These are phyloP conservation scores for Xylaria flabelliformis DNA, from an alignment of 495 filamentous ascomycete species.

Conservation along the genomic window DNA sequence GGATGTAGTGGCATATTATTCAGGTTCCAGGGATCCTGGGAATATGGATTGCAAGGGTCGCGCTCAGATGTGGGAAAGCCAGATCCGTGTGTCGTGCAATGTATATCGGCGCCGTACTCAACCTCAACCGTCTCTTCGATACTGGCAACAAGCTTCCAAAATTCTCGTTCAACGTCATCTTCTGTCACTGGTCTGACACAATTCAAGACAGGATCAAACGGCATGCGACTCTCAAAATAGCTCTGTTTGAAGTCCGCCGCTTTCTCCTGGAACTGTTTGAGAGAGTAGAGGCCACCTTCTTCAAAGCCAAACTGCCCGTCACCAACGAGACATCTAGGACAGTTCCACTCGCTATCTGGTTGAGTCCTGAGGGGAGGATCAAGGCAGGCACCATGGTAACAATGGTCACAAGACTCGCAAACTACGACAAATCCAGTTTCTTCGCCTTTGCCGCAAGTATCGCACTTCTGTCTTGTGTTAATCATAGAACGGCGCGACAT, in stretches of 20 bases:
- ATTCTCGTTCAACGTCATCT: constrained; percentile 95
- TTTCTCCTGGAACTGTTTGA: constrained; percentile 96
- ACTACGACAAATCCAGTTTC: constrained; percentile 67
- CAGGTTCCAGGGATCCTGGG: constrained; percentile 93
- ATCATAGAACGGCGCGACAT: constrained; percentile 4
- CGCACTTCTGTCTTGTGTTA: constrained; percentile 71
- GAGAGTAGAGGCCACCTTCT: constrained; percentile 93
- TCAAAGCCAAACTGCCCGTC: constrained; percentile 98
- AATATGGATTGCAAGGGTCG: constrained; percentile 83
- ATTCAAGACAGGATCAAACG: constrained; percentile 83
- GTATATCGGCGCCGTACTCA: constrained; percentile 97
- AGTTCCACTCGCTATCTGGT: constrained; percentile 94
- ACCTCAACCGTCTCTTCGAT: constrained; percentile 95
- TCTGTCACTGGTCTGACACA: constrained; percentile 82
- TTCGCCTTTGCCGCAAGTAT: constrained; percentile 84
- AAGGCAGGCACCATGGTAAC: constrained; percentile 87
- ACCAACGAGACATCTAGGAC: constrained; percentile 91
- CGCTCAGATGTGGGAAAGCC: constrained; percentile 96
- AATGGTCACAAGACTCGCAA: constrained; percentile 93
- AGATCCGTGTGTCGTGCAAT: constrained; percentile 97
- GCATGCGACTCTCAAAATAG: constrained; percentile 92
- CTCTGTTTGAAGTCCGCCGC: constrained; percentile 91
- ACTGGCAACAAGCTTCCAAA: constrained; percentile 93
- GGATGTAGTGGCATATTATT: constrained; percentile 90
- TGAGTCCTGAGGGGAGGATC: constrained; percentile 81